Percentiles rank a stretch among this genome's conserved stretches.
These are phyloP conservation scores for Aphanomyces stellatus DNA, from an alignment of 352 stramenopile species.

Conservation along the genomic window DNA sequence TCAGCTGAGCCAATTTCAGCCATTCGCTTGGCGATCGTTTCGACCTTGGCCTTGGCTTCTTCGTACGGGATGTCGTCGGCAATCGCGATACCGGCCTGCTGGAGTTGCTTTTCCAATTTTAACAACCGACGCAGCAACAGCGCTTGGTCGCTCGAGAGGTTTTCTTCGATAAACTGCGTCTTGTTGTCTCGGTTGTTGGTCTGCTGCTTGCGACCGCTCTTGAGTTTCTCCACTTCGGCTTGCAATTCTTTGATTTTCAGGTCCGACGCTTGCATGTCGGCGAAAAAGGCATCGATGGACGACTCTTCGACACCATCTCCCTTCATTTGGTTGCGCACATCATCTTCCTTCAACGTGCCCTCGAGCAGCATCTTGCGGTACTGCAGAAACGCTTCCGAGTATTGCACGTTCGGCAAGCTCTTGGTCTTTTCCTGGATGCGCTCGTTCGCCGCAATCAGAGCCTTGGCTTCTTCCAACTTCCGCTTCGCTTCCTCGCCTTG, in stretches of 20 bases:
- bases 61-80: slow-evolving; percentile 91
- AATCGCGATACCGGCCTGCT: slow-evolving; percentile 79
- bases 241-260: slow-evolving; percentile 74
- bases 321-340: slow-evolving; percentile 67
- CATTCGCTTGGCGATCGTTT: slow-evolving; percentile 87
- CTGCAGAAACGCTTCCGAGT: slow-evolving; percentile 42
- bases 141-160: slow-evolving; percentile 54
- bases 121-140: slow-evolving; percentile 67
- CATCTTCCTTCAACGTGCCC: slow-evolving; percentile 47
- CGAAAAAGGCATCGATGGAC: slow-evolving; percentile 70
- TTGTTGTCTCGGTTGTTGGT: background rate
- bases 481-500: slow-evolving; percentile 64
- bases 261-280: slow-evolving; percentile 76
- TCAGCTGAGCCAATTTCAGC: slow-evolving; percentile 87
- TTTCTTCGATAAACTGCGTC: background rate
- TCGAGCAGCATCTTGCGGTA: slow-evolving; percentile 70
- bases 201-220: slow-evolving; percentile 31
- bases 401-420: slow-evolving; percentile 29
- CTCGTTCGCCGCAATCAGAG: slow-evolving; percentile 78
- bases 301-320: slow-evolving; percentile 65
- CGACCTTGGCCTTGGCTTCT: slow-evolving; percentile 85
- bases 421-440: slow-evolving; percentile 61
- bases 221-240: slow-evolving; percentile 77
- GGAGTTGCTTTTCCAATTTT: slow-evolving; percentile 77
- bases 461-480: slow-evolving; percentile 67